Evolutionary conservation across 2,329 filamentous ascomycete genomes (phyloP), one percentile per base, ranked within the genome.

Genomic region (Apiospora arundinis): DNA sequence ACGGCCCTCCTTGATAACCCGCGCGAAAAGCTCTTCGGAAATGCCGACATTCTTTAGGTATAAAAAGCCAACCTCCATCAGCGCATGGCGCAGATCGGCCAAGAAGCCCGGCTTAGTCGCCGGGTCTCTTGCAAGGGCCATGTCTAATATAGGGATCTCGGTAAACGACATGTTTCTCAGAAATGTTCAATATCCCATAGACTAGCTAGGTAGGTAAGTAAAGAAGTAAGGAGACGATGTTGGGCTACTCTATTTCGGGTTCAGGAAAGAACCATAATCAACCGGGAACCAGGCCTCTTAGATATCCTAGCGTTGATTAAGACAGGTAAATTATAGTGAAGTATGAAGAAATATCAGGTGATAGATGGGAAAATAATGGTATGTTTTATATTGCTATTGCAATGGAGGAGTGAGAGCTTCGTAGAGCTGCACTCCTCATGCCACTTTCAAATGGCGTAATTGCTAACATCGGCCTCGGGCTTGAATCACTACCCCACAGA

Each of bases 51-150:
- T 95, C 78, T 91, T 92, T 73, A 97, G 88, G 78, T 97, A 97
- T 28, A 97, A 81, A 78, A 97, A 97, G 1, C 94, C 94, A n/a
- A 97, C 93, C 79, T 95, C 92, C 77, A 97, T 89, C 44, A 97
- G 83, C 0, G 93, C 93, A 81, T 92, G 85, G 21, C 92, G 92
- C 44, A 97, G 86, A 70, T 93, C 86, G 0, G 84, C 81, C 0
- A 97, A 87, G 77, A 97, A 96, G 44, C 83, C 83, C 2, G 92
- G 88, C 82, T 96, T 97, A 0, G 92, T 91, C 6, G 84, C 83
- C 23, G 89, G 86, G 75, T 90, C 83, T 74, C 86, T 84, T 49
- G 93, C 92, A 28, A 88, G 84, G 18, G 92, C 89, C 72, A 97
- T 87, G 79, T 95, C 93, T 46, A 97, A 87, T 69, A 96, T 89